Conservation (phyloP, 805 yeast genomes). For the Hanseniaspora vineae region DNA sequence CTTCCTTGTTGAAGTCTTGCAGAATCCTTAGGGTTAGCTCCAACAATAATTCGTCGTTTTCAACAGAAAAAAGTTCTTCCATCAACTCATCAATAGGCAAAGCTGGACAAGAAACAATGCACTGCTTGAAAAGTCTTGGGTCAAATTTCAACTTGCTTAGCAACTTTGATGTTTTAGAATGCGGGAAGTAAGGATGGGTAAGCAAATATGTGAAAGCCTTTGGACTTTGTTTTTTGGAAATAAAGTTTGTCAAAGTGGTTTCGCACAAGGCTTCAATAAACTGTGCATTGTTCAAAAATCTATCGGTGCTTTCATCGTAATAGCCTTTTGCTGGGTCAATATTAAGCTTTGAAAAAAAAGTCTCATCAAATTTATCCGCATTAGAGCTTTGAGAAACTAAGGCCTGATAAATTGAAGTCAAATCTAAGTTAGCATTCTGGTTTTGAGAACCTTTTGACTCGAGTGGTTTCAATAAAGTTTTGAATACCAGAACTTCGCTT, state of each 20-base stretch:
- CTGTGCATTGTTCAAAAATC: slow-evolving; percentile 41
- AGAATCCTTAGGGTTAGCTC: slow-evolving; percentile 56
- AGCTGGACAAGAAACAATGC: slow-evolving; percentile 66
- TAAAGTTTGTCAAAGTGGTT: slow-evolving; percentile 26
- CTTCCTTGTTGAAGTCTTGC: slow-evolving; percentile 49
- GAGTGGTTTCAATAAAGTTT: slow-evolving; percentile 16
- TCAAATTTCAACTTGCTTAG: slow-evolving; percentile 38
- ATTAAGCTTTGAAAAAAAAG: slow-evolving; percentile 20
- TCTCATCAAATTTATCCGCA: slow-evolving; percentile 19
- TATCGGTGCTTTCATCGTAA: slow-evolving; percentile 48
- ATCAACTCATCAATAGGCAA: slow-evolving; percentile 53
- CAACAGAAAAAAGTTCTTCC: slow-evolving; percentile 40
- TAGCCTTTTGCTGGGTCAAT: slow-evolving; percentile 28
- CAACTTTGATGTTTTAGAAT: slow-evolving; percentile 39
- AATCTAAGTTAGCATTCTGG: slow-evolving; percentile 7
- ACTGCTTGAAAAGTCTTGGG: slow-evolving; percentile 65
- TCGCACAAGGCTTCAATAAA: slow-evolving; percentile 36
- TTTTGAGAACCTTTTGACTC: slow-evolving; percentile 8
- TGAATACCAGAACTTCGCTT: slow-evolving; percentile 2
- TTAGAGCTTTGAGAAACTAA: not conserved
- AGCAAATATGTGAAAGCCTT: slow-evolving; percentile 58
- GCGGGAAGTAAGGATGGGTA: slow-evolving; percentile 81
- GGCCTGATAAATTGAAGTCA: not conserved
- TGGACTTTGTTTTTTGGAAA: slow-evolving; percentile 28
- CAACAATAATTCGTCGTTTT: slow-evolving; percentile 49